Evolutionary conservation across 306 rosid species (phyloP).

Genomic region (Vigna trinervia): DNA sequence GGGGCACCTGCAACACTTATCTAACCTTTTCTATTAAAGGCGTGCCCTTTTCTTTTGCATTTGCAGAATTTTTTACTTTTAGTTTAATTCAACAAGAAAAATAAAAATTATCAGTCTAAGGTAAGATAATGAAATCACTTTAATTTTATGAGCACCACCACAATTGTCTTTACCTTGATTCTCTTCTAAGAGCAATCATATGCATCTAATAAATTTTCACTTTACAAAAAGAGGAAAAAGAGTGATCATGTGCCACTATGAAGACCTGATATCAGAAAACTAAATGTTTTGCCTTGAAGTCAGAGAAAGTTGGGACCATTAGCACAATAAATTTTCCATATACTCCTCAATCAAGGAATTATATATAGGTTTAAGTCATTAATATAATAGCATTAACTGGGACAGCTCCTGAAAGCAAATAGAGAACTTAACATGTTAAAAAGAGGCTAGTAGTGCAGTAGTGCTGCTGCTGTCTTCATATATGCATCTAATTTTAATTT

Average conservation of each 20-base stretch:
- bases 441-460: slow-evolving; percentile 8
- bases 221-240: slow-evolving; percentile 39
- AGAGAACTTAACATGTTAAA: slow-evolving; percentile 2
- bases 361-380: slow-evolving; percentile 1
- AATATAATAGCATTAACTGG: neutral
- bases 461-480: slow-evolving; percentile 9
- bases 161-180: slow-evolving; percentile 39
- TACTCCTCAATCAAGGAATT: slow-evolving; percentile 37
- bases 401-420: slow-evolving; percentile 12
- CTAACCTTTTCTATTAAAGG: slow-evolving; percentile 40
- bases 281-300: slow-evolving; percentile 43
- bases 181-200: slow-evolving; percentile 41
- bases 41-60: slow-evolving; percentile 35
- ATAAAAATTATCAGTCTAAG: slow-evolving; percentile 32
- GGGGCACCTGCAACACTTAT: slow-evolving; percentile 27
- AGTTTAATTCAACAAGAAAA: neutral
- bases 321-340: slow-evolving; percentile 19
- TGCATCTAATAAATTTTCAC: slow-evolving; percentile 37
- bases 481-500: slow-evolving; percentile 21
- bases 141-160: neutral
- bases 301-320: slow-evolving; percentile 42
- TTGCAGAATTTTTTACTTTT: slow-evolving; percentile 5
- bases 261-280: slow-evolving; percentile 29
- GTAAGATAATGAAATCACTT: slow-evolving; percentile 13
- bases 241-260: slow-evolving; percentile 41